These are phyloP conservation scores for Hypomyces perniciosus DNA, from an alignment of 2,329 filamentous ascomycete genomes.

Conservation along the genomic window DNA sequence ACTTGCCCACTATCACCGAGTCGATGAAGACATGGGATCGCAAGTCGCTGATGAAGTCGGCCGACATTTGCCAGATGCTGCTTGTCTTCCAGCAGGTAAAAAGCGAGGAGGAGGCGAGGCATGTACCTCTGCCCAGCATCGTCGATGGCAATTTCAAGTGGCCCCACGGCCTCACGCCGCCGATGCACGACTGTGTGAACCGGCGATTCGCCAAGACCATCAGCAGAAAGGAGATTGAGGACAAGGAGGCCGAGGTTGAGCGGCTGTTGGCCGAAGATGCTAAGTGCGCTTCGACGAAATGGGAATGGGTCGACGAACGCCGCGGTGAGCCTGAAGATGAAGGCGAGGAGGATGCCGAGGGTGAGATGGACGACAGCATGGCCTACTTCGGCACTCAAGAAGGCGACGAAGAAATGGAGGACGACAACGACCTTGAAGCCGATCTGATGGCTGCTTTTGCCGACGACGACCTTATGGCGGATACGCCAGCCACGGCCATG, in stretches of 20 bases:
- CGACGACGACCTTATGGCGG: constrained; percentile 33
- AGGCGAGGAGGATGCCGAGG: constrained; percentile 44
- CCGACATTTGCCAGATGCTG: constrained; percentile 85
- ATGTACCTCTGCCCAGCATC: constrained; percentile 63
- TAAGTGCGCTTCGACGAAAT: constrained; percentile 52
- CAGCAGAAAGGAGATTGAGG: constrained; percentile 76
- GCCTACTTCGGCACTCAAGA: constrained; percentile 32
- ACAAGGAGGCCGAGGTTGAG: constrained; percentile 75
- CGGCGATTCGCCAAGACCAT: constrained; percentile 78
- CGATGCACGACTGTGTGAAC: constrained; percentile 79
- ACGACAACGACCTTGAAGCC: constrained; percentile 48
- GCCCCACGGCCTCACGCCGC: constrained; percentile 81
- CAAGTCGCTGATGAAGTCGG: constrained; percentile 80
- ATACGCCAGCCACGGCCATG: constrained; percentile 37
- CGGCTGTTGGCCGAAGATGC: constrained; percentile 66
- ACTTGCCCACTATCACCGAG: constrained; percentile 81
- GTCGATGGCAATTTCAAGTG: constrained; percentile 66
- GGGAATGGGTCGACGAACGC: constrained; percentile 58
- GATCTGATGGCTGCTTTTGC: constrained; percentile 50
- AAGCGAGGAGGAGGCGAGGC: constrained; percentile 59
- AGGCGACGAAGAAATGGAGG: constrained; percentile 29
- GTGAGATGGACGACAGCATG: constrained; percentile 42
- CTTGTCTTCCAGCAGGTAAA: constrained; percentile 65
- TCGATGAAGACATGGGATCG: constrained; percentile 92
- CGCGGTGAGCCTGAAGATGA: constrained; percentile 35